These are phyloP conservation scores for Ruellia speciosa DNA, from an alignment of 305 asterid species.

Conservation along the genomic window DNA sequence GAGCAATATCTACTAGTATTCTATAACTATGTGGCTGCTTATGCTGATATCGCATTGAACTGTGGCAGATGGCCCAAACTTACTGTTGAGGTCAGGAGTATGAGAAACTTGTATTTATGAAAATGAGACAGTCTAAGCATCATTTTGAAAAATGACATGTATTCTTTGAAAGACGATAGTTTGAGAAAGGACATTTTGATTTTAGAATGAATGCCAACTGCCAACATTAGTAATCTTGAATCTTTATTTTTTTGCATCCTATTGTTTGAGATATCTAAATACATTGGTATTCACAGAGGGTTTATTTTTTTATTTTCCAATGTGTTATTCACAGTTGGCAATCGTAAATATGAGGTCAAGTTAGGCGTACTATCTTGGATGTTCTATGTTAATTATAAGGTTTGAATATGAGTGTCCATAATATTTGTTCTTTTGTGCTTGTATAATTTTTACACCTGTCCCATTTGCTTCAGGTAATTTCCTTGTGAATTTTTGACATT, in stretches of 20 bases:
- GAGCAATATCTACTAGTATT: too few species aligned
- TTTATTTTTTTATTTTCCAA: constrained; percentile 6
- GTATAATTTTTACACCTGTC: constrained; percentile 7
- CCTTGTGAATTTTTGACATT: constrained; percentile 15
- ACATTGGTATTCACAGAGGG: constrained; percentile 1
- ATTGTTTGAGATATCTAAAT: constrained; percentile 14
- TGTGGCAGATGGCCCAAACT: too few species aligned
- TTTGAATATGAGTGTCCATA: background rate
- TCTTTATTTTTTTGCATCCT: constrained; percentile 6
- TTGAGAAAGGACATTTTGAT: too few species aligned
- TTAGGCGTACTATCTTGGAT: background rate
- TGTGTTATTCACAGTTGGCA: background rate
- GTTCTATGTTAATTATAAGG: background rate
- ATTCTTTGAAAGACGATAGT: too few species aligned
- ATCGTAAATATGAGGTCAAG: constrained; percentile 10
- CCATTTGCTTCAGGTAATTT: constrained; percentile 29
- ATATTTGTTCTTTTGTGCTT: background rate
- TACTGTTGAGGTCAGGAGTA: too few species aligned
- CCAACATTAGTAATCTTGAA: constrained; percentile 1
- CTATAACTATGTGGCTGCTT: too few species aligned
- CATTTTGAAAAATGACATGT: too few species aligned
- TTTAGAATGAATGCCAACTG: background rate
- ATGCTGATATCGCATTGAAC: too few species aligned
- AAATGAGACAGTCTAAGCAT: too few species aligned
- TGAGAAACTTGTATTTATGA: too few species aligned